Evolutionary conservation across 1,139 yeast species (phyloP), one percentile per base, ranked within the genome.

Genomic region (Suhomyces panamericanus): DNA sequence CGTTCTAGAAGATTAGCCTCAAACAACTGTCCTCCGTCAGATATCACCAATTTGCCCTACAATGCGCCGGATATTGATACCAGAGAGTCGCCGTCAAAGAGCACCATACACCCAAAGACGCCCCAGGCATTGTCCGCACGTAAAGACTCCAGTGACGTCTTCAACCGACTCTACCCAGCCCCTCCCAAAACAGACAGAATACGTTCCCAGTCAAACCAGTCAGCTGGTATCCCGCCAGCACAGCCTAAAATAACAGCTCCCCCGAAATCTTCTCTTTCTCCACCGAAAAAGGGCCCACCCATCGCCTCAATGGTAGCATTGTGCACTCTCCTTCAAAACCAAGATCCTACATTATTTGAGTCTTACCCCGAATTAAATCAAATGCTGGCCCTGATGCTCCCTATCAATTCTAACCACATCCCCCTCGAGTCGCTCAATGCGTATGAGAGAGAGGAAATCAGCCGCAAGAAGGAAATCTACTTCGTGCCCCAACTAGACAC

Each of bases 401-500:
- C 8, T 22, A 11, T 34, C 6, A 27, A 34, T 13, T 27, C 29
- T 3, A 15, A 20, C 22, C 36, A 22, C 16, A 24, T 34, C 10
- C 39, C 16, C 20, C 12, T 17, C 22, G 16, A 17, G 10, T 35
- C 44, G 4, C 58, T 81, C 24, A 75, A 70, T 43, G 57, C 74
- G 16, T 78, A 78, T 50, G 86, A 81, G 58, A 64, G 75, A 43
- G 82, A 83, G 4, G 86, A 81, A 56, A 68, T 63, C 54, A 65
- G 64, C 55, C 64, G 75, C 51, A 73, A 60, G 42, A 64, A 59
- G 56, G 75, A 54, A 56, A 55, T 69, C 41, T 79, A 67, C 58
- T 78, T 58, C 64, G 70, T 59, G 13, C 78, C 62, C 42, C 61
- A 44, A 36, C 38, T 46, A 32, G 46, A 55, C 41, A 11, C 35